Conservation (phyloP, 2,329 filamentous ascomycete species). For the Epichloe typhina region DNA sequence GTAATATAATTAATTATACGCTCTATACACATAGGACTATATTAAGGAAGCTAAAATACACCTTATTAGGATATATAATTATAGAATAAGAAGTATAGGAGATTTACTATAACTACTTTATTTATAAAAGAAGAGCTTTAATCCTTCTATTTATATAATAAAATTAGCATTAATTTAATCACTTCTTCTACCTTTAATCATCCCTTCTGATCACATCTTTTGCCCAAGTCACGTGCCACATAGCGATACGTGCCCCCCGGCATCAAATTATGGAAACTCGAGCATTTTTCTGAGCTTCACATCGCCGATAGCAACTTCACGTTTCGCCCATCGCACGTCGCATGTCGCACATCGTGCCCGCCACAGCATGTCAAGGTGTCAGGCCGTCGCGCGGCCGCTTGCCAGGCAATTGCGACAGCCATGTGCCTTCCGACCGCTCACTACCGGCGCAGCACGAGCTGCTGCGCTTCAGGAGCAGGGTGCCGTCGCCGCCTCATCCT, state of each 20-base stretch:
- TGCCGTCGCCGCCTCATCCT: constrained; percentile 3
- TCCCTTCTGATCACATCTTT: too few species aligned
- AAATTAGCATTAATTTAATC: too few species aligned
- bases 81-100: too few species aligned
- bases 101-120: too few species aligned
- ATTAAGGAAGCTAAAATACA: too few species aligned
- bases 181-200: too few species aligned
- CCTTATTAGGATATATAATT: too few species aligned
- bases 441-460: constrained; percentile 19
- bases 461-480: constrained; percentile 14
- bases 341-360: background rate
- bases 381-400: constrained; percentile 44
- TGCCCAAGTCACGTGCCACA: too few species aligned
- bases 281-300: constrained; percentile 4
- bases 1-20: too few species aligned
- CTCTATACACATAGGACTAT: too few species aligned
- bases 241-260: background rate
- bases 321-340: background rate
- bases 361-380: constrained; percentile 42
- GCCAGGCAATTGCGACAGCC: constrained; percentile 35
- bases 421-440: constrained; percentile 24
- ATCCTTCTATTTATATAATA: too few species aligned
- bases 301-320: background rate
- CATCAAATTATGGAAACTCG: background rate
- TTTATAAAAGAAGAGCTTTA: too few species aligned